Evolutionary conservation across 176 grass and related monocot genomes (phyloP).

Genomic region (Hordeum marinum): DNA sequence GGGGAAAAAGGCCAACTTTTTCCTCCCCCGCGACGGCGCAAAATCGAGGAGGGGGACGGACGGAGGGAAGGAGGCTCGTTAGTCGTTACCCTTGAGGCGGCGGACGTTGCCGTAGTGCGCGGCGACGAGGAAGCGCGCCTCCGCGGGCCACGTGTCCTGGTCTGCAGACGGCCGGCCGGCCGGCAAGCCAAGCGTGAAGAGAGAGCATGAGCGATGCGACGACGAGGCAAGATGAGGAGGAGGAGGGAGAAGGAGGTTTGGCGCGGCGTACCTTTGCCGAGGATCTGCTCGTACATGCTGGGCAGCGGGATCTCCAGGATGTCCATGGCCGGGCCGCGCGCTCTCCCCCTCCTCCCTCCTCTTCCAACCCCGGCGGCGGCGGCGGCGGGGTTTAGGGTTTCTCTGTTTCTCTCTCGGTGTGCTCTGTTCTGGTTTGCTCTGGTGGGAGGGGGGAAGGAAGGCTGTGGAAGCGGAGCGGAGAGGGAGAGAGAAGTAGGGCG

Average conservation of each 20-base stretch:
- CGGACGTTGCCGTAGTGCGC: conserved; percentile 9
- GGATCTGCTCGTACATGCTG: background rate
- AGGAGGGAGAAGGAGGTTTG: background rate
- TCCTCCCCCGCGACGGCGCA: background rate
- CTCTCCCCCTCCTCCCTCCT: background rate
- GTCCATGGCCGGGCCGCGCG: background rate
- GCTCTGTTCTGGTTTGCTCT: no score
- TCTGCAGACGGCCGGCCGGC: background rate
- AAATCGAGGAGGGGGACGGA: background rate
- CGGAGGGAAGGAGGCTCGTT: background rate
- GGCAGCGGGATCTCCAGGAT: background rate
- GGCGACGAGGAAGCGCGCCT: conserved; percentile 17
- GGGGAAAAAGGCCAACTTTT: background rate
- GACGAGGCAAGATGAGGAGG: background rate
- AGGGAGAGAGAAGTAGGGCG: background rate
- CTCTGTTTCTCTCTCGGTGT: background rate
- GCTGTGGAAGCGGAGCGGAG: background rate
- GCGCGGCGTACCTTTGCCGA: background rate
- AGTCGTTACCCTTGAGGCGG: conserved; percentile 30
- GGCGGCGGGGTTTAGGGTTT: background rate
- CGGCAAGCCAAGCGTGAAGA: background rate
- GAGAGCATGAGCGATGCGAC: no score
- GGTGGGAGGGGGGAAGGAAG: background rate
- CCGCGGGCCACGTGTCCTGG: background rate
- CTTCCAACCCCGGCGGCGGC: background rate